Conservation (phyloP, 371 early-diverging fungal genomes). For the Amoeboaphelidium occidentale region DNA sequence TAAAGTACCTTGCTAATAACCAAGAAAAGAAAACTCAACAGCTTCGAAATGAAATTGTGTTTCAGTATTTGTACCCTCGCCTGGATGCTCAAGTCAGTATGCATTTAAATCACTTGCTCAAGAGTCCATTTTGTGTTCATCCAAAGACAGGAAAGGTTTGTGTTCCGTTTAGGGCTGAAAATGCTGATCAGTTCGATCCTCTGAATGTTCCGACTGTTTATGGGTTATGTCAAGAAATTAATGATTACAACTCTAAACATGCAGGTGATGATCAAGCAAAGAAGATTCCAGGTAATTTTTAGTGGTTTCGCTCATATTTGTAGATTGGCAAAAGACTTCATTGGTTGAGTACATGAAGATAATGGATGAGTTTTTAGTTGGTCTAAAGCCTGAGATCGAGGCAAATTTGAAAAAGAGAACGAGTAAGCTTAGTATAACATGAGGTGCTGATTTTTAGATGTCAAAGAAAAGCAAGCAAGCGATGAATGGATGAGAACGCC, state of each 20-base stretch:
- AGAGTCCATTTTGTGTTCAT: constrained; percentile 97
- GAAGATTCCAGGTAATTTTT: not conserved
- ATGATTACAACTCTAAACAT: constrained; percentile 2
- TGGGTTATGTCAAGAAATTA: constrained; percentile 29
- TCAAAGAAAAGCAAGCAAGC: too few species aligned
- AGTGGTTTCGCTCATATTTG: not conserved
- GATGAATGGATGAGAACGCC: too few species aligned
- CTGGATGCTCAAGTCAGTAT: constrained; percentile 84
- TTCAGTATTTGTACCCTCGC: constrained; percentile 77
- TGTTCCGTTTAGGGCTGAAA: constrained; percentile 53
- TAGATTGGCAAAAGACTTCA: not conserved
- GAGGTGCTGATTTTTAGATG: too few species aligned
- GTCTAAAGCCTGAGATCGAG: too few species aligned
- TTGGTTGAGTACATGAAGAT: not conserved
- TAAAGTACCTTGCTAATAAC: constrained; percentile 6
- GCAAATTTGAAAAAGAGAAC: not conserved
- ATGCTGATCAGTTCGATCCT: constrained; percentile 60
- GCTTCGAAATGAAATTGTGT: constrained; percentile 32
- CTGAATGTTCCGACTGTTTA: constrained; percentile 41
- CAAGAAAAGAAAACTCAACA: not conserved
- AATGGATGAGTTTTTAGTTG: not conserved
- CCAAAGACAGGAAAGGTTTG: constrained; percentile 42
- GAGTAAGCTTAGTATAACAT: too few species aligned
- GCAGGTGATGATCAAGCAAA: not conserved
- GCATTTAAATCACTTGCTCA: constrained; percentile 84